Evolutionary conservation across 2,329 filamentous ascomycete genomes (phyloP).

Genomic region (Leptodontidium sp.): DNA sequence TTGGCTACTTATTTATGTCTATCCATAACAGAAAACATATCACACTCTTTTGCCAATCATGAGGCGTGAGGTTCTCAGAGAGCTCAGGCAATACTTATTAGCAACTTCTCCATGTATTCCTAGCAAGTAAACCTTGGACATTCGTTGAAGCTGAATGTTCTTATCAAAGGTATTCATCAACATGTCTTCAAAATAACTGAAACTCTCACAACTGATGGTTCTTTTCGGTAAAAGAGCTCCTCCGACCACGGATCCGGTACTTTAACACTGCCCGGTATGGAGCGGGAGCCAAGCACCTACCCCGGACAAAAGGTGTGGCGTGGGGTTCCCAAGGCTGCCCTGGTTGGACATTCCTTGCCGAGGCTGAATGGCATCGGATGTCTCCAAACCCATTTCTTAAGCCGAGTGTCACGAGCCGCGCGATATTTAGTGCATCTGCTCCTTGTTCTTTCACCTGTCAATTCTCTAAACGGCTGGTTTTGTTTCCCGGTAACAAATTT

Average conservation of each 20-base stretch:
- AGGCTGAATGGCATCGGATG: slow-evolving; percentile 16
- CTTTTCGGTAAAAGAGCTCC: neutral
- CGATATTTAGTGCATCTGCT: slow-evolving; percentile 23
- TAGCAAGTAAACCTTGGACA: too few species aligned
- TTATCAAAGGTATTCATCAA: too few species aligned
- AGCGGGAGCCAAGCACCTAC: too few species aligned
- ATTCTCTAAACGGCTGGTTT: neutral
- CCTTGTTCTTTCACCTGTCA: slow-evolving; percentile 1
- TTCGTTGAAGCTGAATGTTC: too few species aligned
- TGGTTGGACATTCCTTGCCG: slow-evolving; percentile 20
- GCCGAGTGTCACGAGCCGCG: slow-evolving; percentile 26
- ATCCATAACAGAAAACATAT: neutral
- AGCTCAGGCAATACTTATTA: too few species aligned
- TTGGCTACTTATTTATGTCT: neutral
- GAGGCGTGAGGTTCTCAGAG: too few species aligned
- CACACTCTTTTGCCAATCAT: neutral
- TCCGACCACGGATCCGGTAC: neutral
- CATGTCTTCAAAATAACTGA: too few species aligned
- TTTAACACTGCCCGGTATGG: neutral
- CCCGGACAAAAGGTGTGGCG: slow-evolving; percentile 1
- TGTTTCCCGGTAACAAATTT: slow-evolving; percentile 4
- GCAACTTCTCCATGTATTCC: too few species aligned
- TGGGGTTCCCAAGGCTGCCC: neutral
- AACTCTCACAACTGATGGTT: neutral
- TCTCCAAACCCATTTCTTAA: slow-evolving; percentile 16